Evolutionary conservation across 2,329 filamentous ascomycete species (phyloP).

Genomic region (Mycosphaerella sp.): DNA sequence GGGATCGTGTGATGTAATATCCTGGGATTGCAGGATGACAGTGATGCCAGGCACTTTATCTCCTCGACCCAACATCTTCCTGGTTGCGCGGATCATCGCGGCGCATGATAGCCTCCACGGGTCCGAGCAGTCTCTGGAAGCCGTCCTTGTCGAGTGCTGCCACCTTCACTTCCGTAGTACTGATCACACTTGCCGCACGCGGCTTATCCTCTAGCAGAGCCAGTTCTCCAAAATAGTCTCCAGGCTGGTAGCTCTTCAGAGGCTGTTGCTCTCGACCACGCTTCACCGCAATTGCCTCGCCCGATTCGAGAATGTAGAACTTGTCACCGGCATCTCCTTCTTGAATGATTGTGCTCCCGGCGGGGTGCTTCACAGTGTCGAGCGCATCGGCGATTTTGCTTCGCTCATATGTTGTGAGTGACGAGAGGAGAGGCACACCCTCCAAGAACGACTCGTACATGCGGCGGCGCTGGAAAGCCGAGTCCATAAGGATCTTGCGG

Average conservation of each 20-base stretch:
- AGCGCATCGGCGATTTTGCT: slow-evolving; percentile 96
- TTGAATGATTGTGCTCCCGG: slow-evolving; percentile 75
- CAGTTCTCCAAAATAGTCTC: slow-evolving; percentile 95
- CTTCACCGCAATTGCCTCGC: slow-evolving; percentile 82
- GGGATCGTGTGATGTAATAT: not conserved
- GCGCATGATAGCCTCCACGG: slow-evolving; percentile 91
- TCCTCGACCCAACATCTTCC: slow-evolving; percentile 22
- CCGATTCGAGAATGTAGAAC: slow-evolving; percentile 85
- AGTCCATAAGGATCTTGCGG: slow-evolving; percentile 96
- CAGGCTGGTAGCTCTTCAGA: slow-evolving; percentile 78
- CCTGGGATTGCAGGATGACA: not conserved
- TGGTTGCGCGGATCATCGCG: slow-evolving; percentile 56
- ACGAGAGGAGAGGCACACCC: slow-evolving; percentile 78
- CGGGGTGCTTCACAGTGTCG: slow-evolving; percentile 78
- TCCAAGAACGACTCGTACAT: slow-evolving; percentile 98
- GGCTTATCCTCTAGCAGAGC: slow-evolving; percentile 90
- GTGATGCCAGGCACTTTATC: slow-evolving; percentile 5
- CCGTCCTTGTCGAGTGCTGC: slow-evolving; percentile 88
- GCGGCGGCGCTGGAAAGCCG: slow-evolving; percentile 86
- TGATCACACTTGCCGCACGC: slow-evolving; percentile 80
- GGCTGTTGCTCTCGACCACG: slow-evolving; percentile 59
- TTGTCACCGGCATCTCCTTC: slow-evolving; percentile 88
- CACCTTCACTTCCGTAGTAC: slow-evolving; percentile 82
- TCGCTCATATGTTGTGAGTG: slow-evolving; percentile 83
- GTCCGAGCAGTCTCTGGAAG: slow-evolving; percentile 87